A percentile compares a stretch with the other conserved stretches of the same genome.
These are phyloP conservation scores for Cicer arietinum DNA, from an alignment of 306 rosid species.

Conservation along the genomic window DNA sequence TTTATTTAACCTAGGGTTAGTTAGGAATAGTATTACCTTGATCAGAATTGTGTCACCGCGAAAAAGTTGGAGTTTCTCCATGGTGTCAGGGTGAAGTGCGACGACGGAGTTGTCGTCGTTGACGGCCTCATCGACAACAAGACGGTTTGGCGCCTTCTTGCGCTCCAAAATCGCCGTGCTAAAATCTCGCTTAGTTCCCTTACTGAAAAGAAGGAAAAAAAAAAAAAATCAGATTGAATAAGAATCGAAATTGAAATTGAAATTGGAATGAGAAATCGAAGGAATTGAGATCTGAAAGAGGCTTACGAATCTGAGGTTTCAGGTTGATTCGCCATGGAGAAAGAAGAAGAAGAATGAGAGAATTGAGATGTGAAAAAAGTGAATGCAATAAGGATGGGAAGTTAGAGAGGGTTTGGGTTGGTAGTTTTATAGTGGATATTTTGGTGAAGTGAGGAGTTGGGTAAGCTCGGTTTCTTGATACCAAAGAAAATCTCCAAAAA, in stretches of 20 bases:
- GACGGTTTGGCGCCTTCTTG: constrained; percentile 88
- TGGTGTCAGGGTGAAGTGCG: constrained; percentile 85
- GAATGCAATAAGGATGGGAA: constrained; percentile 37
- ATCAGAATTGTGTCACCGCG: constrained; percentile 92
- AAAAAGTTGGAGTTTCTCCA: constrained; percentile 96
- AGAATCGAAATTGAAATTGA: constrained; percentile 18
- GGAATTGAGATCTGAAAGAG: constrained; percentile 40
- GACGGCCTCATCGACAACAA: constrained; percentile 91
- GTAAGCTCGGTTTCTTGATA: constrained; percentile 54
- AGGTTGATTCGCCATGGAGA: constrained; percentile 63
- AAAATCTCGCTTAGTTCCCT: constrained; percentile 84
- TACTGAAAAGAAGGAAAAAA: constrained; percentile 49
- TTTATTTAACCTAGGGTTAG: neutral
- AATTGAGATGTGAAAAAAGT: constrained; percentile 4
- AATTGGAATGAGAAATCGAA: neutral
- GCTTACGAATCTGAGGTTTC: constrained; percentile 84
- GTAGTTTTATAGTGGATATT: constrained; percentile 45
- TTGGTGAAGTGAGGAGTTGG: constrained; percentile 42
- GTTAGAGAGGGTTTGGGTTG: neutral
- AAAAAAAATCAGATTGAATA: neutral
- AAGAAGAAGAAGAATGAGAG: constrained; percentile 7
- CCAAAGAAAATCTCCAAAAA: constrained; percentile 41
- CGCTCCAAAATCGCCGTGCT: constrained; percentile 94
- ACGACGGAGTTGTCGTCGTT: constrained; percentile 97
- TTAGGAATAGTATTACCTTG: constrained; percentile 56